Evolutionary conservation across 768 basidiomycete species (phyloP).

Genomic region (Daedalea quercina): DNA sequence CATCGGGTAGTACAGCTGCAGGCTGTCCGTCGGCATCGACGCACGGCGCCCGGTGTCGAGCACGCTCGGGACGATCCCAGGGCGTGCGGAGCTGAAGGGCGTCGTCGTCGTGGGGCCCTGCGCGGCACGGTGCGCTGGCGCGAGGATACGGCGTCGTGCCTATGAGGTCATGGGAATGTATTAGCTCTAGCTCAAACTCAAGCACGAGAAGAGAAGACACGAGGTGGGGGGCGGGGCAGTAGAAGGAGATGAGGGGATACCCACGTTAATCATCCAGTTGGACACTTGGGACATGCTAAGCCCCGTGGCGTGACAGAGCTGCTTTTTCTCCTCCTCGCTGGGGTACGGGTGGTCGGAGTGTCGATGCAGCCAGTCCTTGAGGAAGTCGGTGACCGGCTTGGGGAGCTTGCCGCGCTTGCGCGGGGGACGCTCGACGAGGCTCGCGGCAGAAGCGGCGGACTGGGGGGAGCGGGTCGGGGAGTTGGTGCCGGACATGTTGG

Average conservation of each 20-base stretch:
- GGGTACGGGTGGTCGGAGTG: constrained; percentile 89
- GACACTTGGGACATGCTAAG: constrained; percentile 87
- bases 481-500: constrained; percentile 27
- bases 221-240: constrained; percentile 8
- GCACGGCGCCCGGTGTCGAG: constrained; percentile 45
- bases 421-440: constrained; percentile 68
- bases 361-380: constrained; percentile 84
- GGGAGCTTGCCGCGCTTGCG: constrained; percentile 85
- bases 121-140: constrained; percentile 72
- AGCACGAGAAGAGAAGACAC: background rate
- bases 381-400: constrained; percentile 84
- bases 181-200: constrained; percentile 11
- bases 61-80: constrained; percentile 22
- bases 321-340: constrained; percentile 86
- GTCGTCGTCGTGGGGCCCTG: constrained; percentile 73
- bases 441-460: constrained; percentile 37
- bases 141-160: constrained; percentile 79
- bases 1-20: constrained; percentile 77
- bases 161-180: constrained; percentile 22
- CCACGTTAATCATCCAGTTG: constrained; percentile 90
- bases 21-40: constrained; percentile 62
- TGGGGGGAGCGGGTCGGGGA: constrained; percentile 52
- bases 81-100: constrained; percentile 49
- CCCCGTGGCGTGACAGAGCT: constrained; percentile 78
- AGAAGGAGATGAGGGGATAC: constrained; percentile 23